Base-by-base conservation (phyloP, 768 basidiomycete genomes). In the Rubroboletus pulcherrimus region DNA sequence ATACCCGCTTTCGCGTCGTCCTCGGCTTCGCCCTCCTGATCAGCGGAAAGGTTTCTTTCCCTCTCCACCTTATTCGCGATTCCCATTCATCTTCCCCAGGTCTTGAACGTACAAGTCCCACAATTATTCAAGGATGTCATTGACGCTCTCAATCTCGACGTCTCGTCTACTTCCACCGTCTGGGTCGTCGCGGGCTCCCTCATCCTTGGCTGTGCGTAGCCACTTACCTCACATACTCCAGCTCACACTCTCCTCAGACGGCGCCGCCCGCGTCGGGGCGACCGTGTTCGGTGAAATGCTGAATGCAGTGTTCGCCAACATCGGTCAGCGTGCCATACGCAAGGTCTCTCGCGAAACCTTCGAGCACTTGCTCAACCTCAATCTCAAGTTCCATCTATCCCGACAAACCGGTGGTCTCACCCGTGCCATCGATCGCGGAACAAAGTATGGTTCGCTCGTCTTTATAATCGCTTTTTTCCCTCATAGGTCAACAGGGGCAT, bases 101-200 rank as follows among this genome's bases (percentile, higher is more conserved):
- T 97, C 42, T 74, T 98, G 54, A 99, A 98, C 68, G 97, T 99
- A 1, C 96, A 98, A 79, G 95, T 99, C n/a, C 97, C 97, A 0
- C 82, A 92, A 61, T 75, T 98, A 57, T 99, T 99, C 82, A 98
- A 98, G 73, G 72, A 79, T 29, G 82, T 99, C 41, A 85, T 99
- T 50, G 96, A 99, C 68, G 72, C 90, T 1, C 77, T 99, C 58
- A 97, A 98, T 64, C 77, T 98, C 33, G 85, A 89, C 29, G 77
- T 97, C 34, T 82, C 87, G 12, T 73, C 84, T 12, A 69, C 78
- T 7, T 82, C 87, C 5, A 93, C 95, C 0, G 93, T 91, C 4
- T 96, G 93, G 91, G 78, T 94, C 4, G 76, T 99, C 24, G 93
- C 88, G 0, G 97, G 97, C n/a, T 84, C 89, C 2, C 75, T 93